Base-by-base conservation (phyloP, 148 eudicot species). In the Nyssa sinensis region DNA sequence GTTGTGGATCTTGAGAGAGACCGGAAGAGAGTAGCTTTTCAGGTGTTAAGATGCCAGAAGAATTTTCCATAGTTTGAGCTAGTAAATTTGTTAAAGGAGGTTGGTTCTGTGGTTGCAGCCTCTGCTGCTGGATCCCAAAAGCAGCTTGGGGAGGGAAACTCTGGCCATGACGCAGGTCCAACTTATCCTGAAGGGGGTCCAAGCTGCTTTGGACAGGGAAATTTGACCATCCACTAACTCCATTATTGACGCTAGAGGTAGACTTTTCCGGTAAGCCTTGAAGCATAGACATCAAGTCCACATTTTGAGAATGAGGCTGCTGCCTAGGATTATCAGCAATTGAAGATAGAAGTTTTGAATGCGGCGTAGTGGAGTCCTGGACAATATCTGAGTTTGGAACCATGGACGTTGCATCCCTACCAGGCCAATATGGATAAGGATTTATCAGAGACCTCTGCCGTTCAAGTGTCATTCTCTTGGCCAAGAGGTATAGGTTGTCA, bases 21-120 rank as follows among this genome's bases (percentile, higher is more conserved):
- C 91, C 91, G 67, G 98, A 80, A 69, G 93, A 66, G 47, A 91
- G 86, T 39, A 91, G 74, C 74, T 95, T n/a, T n/a, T 95, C 99
- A 39, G 81, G 72, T 33, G 84, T 67, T 73, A 85, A 78, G 16
- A 70, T 62, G 74, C 72, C 66, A 34, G 89, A 73, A 32, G 89
- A 72, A 75, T 78, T 88, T 53, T 93, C 87, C 41, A 88, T 12
- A 64, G 73, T 63, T 62, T 88, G 96, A 59, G 80, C 70, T 41
- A 81, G 82, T 51, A 88, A 25, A 83, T 77, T 82, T 3, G 84
- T 31, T 10, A 88, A 28, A 53, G 89, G 66, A 27, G 88, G 84
- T 55, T 82, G 86, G 71, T 83, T 86, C 78, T 87, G 98, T 24
- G 80, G 86, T 41, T 82, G 95, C 58, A 88, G 65, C 76, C 86